Evolutionary conservation across 1,284 basidiomycete genomes (phyloP).

Genomic region (Trichosporon sp.): DNA sequence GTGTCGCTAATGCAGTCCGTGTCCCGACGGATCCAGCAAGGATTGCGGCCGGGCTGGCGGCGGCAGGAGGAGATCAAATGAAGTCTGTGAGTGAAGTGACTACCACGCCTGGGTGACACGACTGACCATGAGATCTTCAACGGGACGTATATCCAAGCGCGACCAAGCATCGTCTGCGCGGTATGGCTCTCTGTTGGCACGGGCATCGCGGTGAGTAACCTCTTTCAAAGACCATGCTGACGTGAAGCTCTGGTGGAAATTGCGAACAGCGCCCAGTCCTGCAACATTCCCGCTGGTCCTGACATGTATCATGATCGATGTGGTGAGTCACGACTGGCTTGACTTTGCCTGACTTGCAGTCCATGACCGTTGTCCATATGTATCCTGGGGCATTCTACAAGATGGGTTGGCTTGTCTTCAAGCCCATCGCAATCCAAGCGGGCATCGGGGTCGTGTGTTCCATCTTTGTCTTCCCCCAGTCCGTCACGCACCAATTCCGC

Average conservation of each 20-base stretch:
- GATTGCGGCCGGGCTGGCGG: constrained; percentile 22
- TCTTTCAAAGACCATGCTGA: background rate
- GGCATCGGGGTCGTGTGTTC: constrained; percentile 34
- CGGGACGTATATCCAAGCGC: constrained; percentile 42
- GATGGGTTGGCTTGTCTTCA: constrained; percentile 37
- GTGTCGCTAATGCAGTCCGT: constrained; percentile 16
- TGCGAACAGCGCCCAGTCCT: constrained; percentile 43
- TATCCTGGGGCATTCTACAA: constrained; percentile 34
- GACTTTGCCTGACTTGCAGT: constrained; percentile 17
- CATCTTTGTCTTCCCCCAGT: constrained; percentile 43
- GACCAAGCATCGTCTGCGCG: constrained; percentile 35
- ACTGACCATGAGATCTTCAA: constrained; percentile 30
- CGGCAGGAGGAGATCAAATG: constrained; percentile 15
- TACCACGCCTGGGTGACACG: background rate
- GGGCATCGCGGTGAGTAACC: constrained; percentile 30
- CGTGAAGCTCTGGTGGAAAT: constrained; percentile 40
- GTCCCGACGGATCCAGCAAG: constrained; percentile 16
- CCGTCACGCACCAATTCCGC: constrained; percentile 41
- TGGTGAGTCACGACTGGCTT: constrained; percentile 20
- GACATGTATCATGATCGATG: constrained; percentile 41
- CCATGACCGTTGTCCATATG: constrained; percentile 33
- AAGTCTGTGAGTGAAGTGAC: background rate
- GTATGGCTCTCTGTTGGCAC: constrained; percentile 39
- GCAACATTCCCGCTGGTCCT: constrained; percentile 45
- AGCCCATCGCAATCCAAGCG: constrained; percentile 44